These are phyloP conservation scores for Sporothrix phasma DNA, from an alignment of 2,329 filamentous ascomycete species.

Conservation along the genomic window DNA sequence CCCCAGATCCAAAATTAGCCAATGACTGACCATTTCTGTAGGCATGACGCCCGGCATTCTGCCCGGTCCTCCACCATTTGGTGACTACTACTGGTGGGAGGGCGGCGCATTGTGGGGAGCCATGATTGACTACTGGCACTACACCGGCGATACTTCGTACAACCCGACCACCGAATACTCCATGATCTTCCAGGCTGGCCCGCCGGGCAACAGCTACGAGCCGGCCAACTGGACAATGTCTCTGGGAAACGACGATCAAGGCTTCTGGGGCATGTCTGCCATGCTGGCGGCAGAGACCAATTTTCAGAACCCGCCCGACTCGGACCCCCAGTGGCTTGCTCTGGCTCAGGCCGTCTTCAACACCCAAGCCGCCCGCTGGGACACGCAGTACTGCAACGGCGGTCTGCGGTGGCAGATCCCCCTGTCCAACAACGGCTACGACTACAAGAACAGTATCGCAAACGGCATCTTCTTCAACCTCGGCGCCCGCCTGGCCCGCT, in stretches of 20 bases:
- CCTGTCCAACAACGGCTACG: constrained; percentile 51
- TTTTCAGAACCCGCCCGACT: constrained; percentile 36
- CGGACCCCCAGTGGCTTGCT: constrained; percentile 38
- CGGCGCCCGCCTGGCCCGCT: constrained; percentile 59
- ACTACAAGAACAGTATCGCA: constrained; percentile 57
- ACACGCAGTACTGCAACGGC: constrained; percentile 50
- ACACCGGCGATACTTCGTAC: constrained; percentile 41
- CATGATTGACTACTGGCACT: constrained; percentile 32
- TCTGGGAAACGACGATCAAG: constrained; percentile 51
- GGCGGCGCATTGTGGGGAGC: constrained; percentile 26
- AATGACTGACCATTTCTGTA: background rate
- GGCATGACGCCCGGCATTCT: constrained; percentile 24
- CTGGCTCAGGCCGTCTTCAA: constrained; percentile 52
- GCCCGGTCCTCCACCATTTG: constrained; percentile 24
- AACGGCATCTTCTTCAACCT: constrained; percentile 57
- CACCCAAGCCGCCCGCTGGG: constrained; percentile 46
- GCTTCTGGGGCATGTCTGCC: constrained; percentile 47
- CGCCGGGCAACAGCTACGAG: constrained; percentile 37
- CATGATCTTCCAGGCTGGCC: constrained; percentile 35
- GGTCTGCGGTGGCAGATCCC: constrained; percentile 61
- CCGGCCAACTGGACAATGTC: constrained; percentile 35
- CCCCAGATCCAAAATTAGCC: background rate
- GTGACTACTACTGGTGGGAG: constrained; percentile 31
- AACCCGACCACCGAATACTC: constrained; percentile 35
- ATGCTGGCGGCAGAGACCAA: constrained; percentile 46